These are phyloP conservation scores for Coleophoma crateriformis DNA, from an alignment of 2,329 filamentous ascomycete species.

Conservation along the genomic window DNA sequence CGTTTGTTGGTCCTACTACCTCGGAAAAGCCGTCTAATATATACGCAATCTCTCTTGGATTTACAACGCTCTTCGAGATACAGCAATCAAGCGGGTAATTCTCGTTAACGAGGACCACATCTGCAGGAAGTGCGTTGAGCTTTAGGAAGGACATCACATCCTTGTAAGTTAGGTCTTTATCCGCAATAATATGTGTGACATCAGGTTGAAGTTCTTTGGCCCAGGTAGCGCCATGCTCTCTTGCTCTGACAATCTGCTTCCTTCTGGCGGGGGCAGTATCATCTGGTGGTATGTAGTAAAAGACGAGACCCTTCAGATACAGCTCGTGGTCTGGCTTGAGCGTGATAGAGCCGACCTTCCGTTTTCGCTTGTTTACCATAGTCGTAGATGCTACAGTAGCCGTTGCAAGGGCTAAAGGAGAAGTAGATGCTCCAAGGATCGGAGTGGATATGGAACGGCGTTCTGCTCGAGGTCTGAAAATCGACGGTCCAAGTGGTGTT, in stretches of 20 bases:
- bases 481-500: neutral
- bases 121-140: constrained; percentile 23
- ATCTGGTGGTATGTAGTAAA: constrained; percentile 79
- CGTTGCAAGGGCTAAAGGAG: constrained; percentile 2
- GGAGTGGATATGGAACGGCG: constrained; percentile 18
- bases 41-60: constrained; percentile 55
- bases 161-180: constrained; percentile 58
- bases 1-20: neutral
- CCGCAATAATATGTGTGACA: constrained; percentile 77
- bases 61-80: constrained; percentile 48
- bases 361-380: constrained; percentile 17
- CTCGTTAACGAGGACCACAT: constrained; percentile 59
- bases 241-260: constrained; percentile 67
- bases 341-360: constrained; percentile 29
- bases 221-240: constrained; percentile 72
- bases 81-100: constrained; percentile 62
- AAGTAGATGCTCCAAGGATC: constrained; percentile 16
- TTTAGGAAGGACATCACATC: constrained; percentile 55
- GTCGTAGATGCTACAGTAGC: constrained; percentile 12
- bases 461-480: constrained; percentile 5
- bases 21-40: constrained; percentile 29
- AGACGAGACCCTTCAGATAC: constrained; percentile 55
- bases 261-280: constrained; percentile 63
- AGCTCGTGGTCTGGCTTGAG: constrained; percentile 45
- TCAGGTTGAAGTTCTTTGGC: constrained; percentile 44